Conservation (phyloP, 2,329 filamentous ascomycete species). For the Fusarium azukiicola region DNA sequence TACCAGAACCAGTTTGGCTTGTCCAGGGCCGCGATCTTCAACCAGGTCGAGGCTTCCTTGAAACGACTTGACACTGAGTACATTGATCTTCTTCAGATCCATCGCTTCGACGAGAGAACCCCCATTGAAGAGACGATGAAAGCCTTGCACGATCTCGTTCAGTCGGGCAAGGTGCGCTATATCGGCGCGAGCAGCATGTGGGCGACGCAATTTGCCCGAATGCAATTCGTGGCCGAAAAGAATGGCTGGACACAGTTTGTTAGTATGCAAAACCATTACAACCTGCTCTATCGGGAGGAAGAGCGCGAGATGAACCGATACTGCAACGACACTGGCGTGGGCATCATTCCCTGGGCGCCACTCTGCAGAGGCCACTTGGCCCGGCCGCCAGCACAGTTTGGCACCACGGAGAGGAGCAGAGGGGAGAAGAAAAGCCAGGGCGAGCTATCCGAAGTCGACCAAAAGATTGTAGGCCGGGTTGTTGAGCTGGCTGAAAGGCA, state of each 20-base stretch:
- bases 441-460: slow-evolving; percentile 33
- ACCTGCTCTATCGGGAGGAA: slow-evolving; percentile 78
- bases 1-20: slow-evolving; percentile 50
- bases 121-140: slow-evolving; percentile 78
- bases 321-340: slow-evolving; percentile 60
- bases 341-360: slow-evolving; percentile 46
- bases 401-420: slow-evolving; percentile 37
- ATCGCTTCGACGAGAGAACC: slow-evolving; percentile 70
- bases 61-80: slow-evolving; percentile 60
- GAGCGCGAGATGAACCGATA: slow-evolving; percentile 69
- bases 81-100: slow-evolving; percentile 76
- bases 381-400: slow-evolving; percentile 29
- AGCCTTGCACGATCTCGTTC: slow-evolving; percentile 76
- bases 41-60: slow-evolving; percentile 45
- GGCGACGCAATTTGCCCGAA: slow-evolving; percentile 68
- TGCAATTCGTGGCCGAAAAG: slow-evolving; percentile 75
- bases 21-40: slow-evolving; percentile 46
- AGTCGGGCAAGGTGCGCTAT: slow-evolving; percentile 77
- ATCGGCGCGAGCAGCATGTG: slow-evolving; percentile 72
- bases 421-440: slow-evolving; percentile 37
- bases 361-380: slow-evolving; percentile 46
- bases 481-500: slow-evolving; percentile 33
- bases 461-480: slow-evolving; percentile 35
- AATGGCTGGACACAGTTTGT: slow-evolving; percentile 78
- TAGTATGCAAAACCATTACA: slow-evolving; percentile 79